Base-by-base conservation (phyloP, 768 basidiomycete genomes). In the Leccinum barrowsii region DNA sequence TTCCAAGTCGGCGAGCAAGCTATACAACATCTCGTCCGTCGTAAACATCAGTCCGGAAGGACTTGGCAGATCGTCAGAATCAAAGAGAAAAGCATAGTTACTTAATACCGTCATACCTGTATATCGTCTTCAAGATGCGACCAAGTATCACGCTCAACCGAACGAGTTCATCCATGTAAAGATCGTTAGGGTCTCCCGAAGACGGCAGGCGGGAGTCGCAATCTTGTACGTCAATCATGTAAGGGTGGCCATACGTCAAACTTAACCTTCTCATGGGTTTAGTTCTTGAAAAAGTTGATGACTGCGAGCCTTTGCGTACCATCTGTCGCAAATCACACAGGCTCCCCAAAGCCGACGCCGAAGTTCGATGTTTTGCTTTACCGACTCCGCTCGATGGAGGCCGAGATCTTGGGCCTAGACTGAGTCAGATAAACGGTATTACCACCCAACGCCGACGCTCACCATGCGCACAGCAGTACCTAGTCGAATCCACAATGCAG, bases 391-490 rank as follows among this genome's bases (percentile, higher is more conserved):
- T 24, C 97, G 84, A 72, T 98, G 96, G 52, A 99, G 75, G 3
- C 97, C 97, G 28, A 99, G 80, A 70, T 98, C 96, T 76, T 99
- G 97, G 4, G 96, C 97, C 94, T 94, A 62, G 28, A 61, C 13
- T 17, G 6, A 57, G 57, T 65, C 48, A 73, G 50, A 59, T 42
- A 57, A 56, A 59, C 32, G 52, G 56, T 54, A 59, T 54, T 19
- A 26, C 50, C 7, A 28, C 47, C 28, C n/a, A 21, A 50, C 32
- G 26, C 56, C 59, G 55, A 59, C n/a, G 75, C 85, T 64, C 58
- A 91, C 89, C 96, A 98, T 94, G 65, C 94, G 82, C 62, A 95
- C 87, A n/a, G 92, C 90, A 26, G 86, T 81, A n/a, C 92, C 92
- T 22, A 92, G 76, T 47, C 94, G 82, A 56, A 93, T 82, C 86